Percentiles rank a stretch among this genome's conserved stretches.
Conservation (phyloP, 2,329 filamentous ascomycete species). For the Ophiosphaerella narmari region DNA sequence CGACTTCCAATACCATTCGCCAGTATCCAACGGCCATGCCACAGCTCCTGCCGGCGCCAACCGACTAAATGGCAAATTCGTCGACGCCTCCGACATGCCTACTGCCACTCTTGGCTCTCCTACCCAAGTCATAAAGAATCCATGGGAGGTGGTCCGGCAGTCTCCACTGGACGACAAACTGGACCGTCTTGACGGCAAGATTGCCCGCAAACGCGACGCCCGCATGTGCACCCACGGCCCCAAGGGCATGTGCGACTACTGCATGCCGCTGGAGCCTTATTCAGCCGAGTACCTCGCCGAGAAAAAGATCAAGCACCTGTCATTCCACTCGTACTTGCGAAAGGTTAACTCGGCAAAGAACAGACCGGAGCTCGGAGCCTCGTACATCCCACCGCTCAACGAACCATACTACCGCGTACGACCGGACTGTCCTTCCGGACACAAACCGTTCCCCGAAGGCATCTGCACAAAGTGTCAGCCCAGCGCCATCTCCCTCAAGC, state of each 20-base stretch:
- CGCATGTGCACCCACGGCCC: constrained; percentile 95
- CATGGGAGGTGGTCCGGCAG: constrained; percentile 91
- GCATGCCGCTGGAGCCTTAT: constrained; percentile 95
- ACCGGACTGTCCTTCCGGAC: constrained; percentile 87
- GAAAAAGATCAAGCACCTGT: constrained; percentile 98
- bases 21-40: constrained; percentile 56
- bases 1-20: constrained; percentile 68
- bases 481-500: constrained; percentile 92
- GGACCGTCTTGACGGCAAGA: constrained; percentile 90
- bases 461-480: constrained; percentile 99
- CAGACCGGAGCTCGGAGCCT: constrained; percentile 89
- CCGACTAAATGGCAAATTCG: constrained; percentile 77
- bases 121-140: constrained; percentile 73
- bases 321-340: constrained; percentile 90
- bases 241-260: constrained; percentile 99
- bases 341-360: constrained; percentile 97
- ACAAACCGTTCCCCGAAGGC: constrained; percentile 90
- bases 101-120: constrained; percentile 63
- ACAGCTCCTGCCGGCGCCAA: constrained; percentile 53
- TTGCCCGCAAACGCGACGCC: constrained; percentile 70
- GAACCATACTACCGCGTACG: constrained; percentile 93
- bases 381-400: constrained; percentile 91
- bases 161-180: constrained; percentile 83
- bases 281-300: constrained; percentile 85
- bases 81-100: constrained; percentile 71